A percentile compares a stretch with the other conserved stretches of the same genome.
Conservation (phyloP, 768 basidiomycete species). For the Amanita muscaria region DNA sequence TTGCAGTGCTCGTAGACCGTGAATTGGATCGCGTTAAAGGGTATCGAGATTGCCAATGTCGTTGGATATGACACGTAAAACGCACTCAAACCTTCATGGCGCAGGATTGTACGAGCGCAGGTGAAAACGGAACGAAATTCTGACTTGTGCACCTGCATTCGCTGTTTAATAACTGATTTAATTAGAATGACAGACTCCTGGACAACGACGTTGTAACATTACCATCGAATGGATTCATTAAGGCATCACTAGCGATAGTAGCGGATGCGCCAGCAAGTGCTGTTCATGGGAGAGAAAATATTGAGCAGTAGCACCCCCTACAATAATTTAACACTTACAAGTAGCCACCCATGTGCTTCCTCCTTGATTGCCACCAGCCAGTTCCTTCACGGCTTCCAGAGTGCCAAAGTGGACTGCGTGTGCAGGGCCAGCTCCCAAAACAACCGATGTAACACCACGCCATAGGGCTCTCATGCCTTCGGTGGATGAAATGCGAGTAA, state of each 20-base stretch:
- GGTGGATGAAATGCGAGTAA: constrained; percentile 86
- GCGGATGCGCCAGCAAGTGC: constrained; percentile 92
- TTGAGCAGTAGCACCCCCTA: neutral
- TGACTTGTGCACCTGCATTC: constrained; percentile 97
- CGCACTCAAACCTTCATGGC: constrained; percentile 75
- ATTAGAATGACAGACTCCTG: constrained; percentile 6
- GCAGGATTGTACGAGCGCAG: constrained; percentile 83
- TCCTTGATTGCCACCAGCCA: constrained; percentile 76
- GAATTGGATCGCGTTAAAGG: constrained; percentile 97
- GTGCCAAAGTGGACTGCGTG: constrained; percentile 97
- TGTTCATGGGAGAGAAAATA: constrained; percentile 19
- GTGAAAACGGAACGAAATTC: constrained; percentile 78
- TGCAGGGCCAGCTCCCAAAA: constrained; percentile 93
- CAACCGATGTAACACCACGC: constrained; percentile 94
- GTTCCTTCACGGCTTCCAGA: constrained; percentile 90
- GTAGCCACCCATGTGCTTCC: constrained; percentile 85
- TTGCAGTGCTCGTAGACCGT: constrained; percentile 95
- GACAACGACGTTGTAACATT: constrained; percentile 22
- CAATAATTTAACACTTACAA: constrained; percentile 45
- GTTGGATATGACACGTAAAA: constrained; percentile 99
- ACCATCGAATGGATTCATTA: constrained; percentile 99
- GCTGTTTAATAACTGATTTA: constrained; percentile 88
- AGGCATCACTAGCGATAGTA: constrained; percentile 89
- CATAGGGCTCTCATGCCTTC: constrained; percentile 89
- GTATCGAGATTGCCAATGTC: constrained; percentile 91